Evolutionary conservation across 345 rosid genomes (phyloP).

Genomic region (Populus simonii): DNA sequence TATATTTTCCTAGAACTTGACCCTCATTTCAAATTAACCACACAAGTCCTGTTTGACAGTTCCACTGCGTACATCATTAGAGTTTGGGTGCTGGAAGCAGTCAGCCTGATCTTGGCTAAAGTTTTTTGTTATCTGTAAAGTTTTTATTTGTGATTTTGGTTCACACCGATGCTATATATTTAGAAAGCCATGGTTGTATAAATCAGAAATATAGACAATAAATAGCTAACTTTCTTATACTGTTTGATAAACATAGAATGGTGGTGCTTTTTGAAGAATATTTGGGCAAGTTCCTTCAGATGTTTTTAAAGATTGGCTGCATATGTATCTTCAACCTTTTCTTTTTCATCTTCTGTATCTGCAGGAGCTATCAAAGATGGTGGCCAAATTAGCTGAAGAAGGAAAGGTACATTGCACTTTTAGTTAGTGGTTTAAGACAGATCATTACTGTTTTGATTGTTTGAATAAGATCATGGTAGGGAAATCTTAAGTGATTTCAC

Average conservation of each 20-base stretch:
- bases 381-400: constrained; percentile 89
- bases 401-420: constrained; percentile 61
- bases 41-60: neutral
- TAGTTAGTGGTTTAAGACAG: constrained; percentile 6
- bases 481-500: neutral
- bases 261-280: neutral
- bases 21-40: neutral
- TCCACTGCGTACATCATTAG: neutral
- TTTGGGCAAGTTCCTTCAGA: neutral
- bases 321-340: neutral
- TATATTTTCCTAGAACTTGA: too few relatives aligned
- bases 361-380: constrained; percentile 83
- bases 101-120: neutral
- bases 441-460: neutral
- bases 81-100: neutral
- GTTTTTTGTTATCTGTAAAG: neutral
- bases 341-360: constrained; percentile 10
- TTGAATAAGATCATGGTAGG: neutral
- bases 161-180: neutral
- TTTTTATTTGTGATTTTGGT: neutral
- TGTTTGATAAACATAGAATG: neutral
- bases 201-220: neutral
- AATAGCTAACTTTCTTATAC: constrained; percentile 2
- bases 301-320: neutral
- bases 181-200: neutral